These are phyloP conservation scores for Globisporangium okanoganense DNA, from an alignment of 352 stramenopile species.

Conservation along the genomic window DNA sequence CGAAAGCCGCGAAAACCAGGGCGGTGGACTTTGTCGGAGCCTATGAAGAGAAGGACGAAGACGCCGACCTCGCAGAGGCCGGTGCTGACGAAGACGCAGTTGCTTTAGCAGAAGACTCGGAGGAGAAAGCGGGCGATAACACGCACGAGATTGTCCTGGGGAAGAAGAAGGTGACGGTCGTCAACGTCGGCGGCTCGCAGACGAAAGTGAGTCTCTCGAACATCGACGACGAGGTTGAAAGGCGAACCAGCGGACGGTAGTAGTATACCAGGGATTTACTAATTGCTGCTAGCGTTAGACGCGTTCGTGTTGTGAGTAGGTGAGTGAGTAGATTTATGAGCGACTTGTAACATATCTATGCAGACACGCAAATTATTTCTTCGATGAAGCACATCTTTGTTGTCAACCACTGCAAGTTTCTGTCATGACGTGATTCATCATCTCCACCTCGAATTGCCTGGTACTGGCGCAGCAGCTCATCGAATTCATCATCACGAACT, in stretches of 20 bases:
- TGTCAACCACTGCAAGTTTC: no score
- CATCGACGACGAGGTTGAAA: not conserved
- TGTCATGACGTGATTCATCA: no score
- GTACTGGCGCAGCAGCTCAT: no score
- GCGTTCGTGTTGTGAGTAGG: not conserved
- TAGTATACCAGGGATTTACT: not conserved
- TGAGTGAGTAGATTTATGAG: not conserved
- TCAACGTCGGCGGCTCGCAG: conserved; percentile 33
- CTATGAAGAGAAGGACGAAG: conserved; percentile 14
- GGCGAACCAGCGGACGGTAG: conserved; percentile 3
- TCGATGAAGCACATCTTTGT: no score
- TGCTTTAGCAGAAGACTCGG: not conserved
- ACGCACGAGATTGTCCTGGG: conserved; percentile 28
- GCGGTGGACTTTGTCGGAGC: conserved; percentile 12
- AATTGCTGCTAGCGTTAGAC: not conserved
- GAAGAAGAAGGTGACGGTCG: conserved; percentile 37
- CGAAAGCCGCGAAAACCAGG: not conserved
- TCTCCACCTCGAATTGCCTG: no score
- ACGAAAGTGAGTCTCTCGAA: conserved; percentile 30
- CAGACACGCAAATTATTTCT: no score
- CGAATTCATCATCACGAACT: not conserved
- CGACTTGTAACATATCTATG: no score
- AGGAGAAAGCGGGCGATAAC: conserved; percentile 13
- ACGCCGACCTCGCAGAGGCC: conserved; percentile 4
- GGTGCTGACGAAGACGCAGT: conserved; percentile 4